Evolutionary conservation across 345 rosid species (phyloP), one percentile per base, ranked within the genome.

Genomic region (Ceriops tagal): DNA sequence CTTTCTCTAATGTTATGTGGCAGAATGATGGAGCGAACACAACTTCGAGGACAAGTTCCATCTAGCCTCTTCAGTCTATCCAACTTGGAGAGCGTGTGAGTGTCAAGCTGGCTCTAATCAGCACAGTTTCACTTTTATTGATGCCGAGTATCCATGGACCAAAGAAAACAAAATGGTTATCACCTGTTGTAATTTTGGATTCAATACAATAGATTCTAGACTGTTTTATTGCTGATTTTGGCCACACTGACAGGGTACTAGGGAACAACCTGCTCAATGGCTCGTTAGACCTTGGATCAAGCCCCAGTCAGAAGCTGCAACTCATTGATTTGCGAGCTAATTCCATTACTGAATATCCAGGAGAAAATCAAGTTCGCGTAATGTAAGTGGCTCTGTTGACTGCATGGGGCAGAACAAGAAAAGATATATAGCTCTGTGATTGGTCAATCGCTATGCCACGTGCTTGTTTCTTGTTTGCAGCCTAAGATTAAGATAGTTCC

Each of bases 51-150:
- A 60, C 13, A 39, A 53, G 71, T 96, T 71, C 98, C 99, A 35
- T 1, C 9, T 34, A 10, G 35, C 5, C 65, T 92, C 34, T 96
- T 92, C 81, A 79, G 81, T 80, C 85, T 85, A 70, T 5, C 69
- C 63, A 43, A 71, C 52, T 82, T 96, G 72, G 86, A 89, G 81
- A 89, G 85, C 1, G 86, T 88, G 99, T 96, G 64, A 81, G 98
- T 75, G 15, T 30, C 55, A 24, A 51, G 43, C 39, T n/a, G 47
- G 65, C 60, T 71, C 51, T 21, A 3, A 2, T 19, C 57, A n/a
- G 31, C 30, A n/a, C 11, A 58, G 7, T 7, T 22, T 13, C 24
- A 53, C 4, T 57, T 34, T 51, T 35, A 35, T 62, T 24, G 39
- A 57, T 27, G 27, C 16, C 3, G 11, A 31, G 57, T 9, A 58